Percentiles rank a stretch among this genome's conserved stretches.
Conservation (phyloP, 768 basidiomycete species). For the Piloderma croceum region DNA sequence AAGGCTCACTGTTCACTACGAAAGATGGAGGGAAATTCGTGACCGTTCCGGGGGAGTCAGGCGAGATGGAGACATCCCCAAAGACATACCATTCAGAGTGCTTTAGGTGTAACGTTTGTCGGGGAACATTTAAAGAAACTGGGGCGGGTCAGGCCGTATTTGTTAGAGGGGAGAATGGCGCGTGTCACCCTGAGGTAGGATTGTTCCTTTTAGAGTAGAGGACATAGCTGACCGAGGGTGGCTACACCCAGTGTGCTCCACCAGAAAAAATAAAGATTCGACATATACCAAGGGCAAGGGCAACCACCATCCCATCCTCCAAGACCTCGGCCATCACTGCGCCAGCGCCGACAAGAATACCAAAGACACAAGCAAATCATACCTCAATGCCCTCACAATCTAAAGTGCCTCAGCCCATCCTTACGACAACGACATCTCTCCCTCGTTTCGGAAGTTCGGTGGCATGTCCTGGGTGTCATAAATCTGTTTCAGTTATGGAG, state of each 20-base stretch:
- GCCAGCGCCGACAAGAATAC: neutral
- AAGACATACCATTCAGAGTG: slow-evolving; percentile 69
- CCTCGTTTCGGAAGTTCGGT: slow-evolving; percentile 31
- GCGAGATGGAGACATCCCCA: slow-evolving; percentile 37
- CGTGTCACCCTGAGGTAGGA: slow-evolving; percentile 60
- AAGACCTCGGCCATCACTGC: neutral
- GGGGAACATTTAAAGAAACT: slow-evolving; percentile 56
- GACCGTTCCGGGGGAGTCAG: slow-evolving; percentile 53
- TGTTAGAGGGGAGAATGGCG: slow-evolving; percentile 57
- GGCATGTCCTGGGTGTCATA: slow-evolving; percentile 70
- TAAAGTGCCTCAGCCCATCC: slow-evolving; percentile 3
- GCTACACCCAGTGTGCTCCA: slow-evolving; percentile 38
- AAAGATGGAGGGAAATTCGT: slow-evolving; percentile 61
- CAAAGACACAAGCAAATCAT: neutral
- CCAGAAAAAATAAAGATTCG: slow-evolving; percentile 37
- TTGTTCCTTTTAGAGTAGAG: no score
- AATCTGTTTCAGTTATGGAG: slow-evolving; percentile 76
- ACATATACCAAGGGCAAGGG: neutral
- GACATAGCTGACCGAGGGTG: no score
- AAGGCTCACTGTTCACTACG: slow-evolving; percentile 49
- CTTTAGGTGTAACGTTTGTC: slow-evolving; percentile 68
- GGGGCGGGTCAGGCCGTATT: slow-evolving; percentile 64
- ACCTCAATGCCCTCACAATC: neutral
- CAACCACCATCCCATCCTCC: neutral
- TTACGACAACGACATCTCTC: slow-evolving; percentile 12